Evolutionary conservation across 495 filamentous ascomycete species (phyloP).

Genomic region (Parathielavia appendiculata): DNA sequence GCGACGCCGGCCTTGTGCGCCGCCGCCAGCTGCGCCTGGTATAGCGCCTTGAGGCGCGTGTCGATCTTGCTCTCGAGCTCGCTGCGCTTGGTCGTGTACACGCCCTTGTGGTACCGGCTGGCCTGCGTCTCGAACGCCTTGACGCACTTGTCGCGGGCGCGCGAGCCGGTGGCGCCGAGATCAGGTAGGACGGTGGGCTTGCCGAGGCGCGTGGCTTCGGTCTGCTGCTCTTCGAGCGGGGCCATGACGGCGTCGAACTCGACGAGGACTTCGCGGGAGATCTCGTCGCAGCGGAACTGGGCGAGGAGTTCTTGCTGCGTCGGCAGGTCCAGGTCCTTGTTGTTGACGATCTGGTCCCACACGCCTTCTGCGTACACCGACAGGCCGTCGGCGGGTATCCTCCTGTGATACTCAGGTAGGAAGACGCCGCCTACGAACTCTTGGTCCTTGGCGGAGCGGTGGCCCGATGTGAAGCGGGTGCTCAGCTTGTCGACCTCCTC

Average conservation of each 20-base stretch:
- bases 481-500: slow-evolving; percentile 73
- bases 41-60: slow-evolving; percentile 75
- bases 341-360: slow-evolving; percentile 97
- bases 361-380: slow-evolving; percentile 86
- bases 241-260: slow-evolving; percentile 74
- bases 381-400: slow-evolving; percentile 94
- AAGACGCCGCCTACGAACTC: slow-evolving; percentile 74
- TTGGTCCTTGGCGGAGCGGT: slow-evolving; percentile 64
- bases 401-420: slow-evolving; percentile 86
- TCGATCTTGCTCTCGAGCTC: slow-evolving; percentile 88
- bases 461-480: slow-evolving; percentile 74
- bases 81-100: slow-evolving; percentile 75
- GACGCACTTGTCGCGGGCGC: slow-evolving; percentile 64
- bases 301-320: slow-evolving; percentile 96
- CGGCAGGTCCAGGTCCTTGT: slow-evolving; percentile 94
- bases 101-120: slow-evolving; percentile 91
- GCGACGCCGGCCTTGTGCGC: slow-evolving; percentile 83
- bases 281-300: slow-evolving; percentile 97
- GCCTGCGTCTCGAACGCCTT: slow-evolving; percentile 84
- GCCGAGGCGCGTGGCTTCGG: slow-evolving; percentile 64
- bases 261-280: slow-evolving; percentile 76
- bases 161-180: slow-evolving; percentile 69
- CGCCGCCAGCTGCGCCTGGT: slow-evolving; percentile 77
- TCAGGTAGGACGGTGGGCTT: slow-evolving; percentile 66
- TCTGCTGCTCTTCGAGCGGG: slow-evolving; percentile 82